Percentiles rank a stretch among this genome's conserved stretches.
phyloP scores from a whole-genome alignment of 1,139 yeast species.

The Pichia kudriavzevii region DNA sequence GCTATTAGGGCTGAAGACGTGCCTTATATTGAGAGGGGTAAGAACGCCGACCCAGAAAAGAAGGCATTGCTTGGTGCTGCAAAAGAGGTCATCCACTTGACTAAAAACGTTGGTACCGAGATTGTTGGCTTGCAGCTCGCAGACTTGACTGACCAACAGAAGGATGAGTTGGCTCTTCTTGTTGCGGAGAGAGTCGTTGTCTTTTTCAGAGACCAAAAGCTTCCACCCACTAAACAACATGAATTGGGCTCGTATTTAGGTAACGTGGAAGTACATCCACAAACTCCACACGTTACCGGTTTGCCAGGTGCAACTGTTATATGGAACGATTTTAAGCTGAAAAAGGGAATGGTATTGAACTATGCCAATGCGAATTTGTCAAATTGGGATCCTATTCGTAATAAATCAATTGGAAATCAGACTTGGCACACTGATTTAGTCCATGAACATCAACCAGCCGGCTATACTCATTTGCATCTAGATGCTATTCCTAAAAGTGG shows the following conservation, averaged over 20 bases:
- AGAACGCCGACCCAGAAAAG: slow-evolving; percentile 46
- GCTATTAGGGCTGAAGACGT: slow-evolving; percentile 29
- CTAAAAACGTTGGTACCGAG: slow-evolving; percentile 49
- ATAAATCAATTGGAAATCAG: slow-evolving; percentile 15
- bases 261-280: slow-evolving; percentile 42
- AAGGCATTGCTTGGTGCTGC: slow-evolving; percentile 46
- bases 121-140: slow-evolving; percentile 45
- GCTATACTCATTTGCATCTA: slow-evolving; percentile 40
- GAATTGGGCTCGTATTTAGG: slow-evolving; percentile 41
- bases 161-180: slow-evolving; percentile 45
- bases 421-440: slow-evolving; percentile 44
- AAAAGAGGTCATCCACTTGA: slow-evolving; percentile 38
- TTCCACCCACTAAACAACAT: slow-evolving; percentile 38
- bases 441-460: slow-evolving; percentile 43
- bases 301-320: slow-evolving; percentile 43
- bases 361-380: slow-evolving; percentile 17
- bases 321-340: slow-evolving; percentile 39
- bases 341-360: slow-evolving; percentile 15
- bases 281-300: slow-evolving; percentile 36
- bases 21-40: slow-evolving; percentile 36
- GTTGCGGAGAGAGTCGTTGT: slow-evolving; percentile 48
- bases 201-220: slow-evolving; percentile 40
- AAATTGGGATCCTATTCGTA: slow-evolving; percentile 22
- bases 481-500: slow-evolving; percentile 41
- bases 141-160: slow-evolving; percentile 43